A percentile compares a stretch with the other conserved stretches of the same genome.
These are phyloP conservation scores for Elongisporangium senticosum DNA, from an alignment of 352 stramenopile species.

Conservation along the genomic window DNA sequence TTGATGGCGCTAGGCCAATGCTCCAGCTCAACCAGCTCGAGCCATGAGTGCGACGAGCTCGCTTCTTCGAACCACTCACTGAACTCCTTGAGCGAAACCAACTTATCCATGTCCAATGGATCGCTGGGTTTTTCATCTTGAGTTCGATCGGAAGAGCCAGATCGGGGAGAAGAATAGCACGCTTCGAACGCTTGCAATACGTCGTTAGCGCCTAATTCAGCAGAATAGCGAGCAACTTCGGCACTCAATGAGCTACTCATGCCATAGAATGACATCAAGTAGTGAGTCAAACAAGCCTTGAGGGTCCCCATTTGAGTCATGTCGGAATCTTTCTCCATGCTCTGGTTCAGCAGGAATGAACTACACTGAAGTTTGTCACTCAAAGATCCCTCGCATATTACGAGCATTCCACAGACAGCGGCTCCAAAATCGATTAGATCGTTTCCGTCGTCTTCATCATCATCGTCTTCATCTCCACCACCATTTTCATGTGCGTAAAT, in stretches of 20 bases:
- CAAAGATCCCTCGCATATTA: conserved; percentile 61
- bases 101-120: conserved; percentile 26
- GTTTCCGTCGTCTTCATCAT: conserved; percentile 44
- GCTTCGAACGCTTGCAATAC: conserved; percentile 50
- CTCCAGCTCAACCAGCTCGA: conserved; percentile 70
- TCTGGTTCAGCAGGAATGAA: conserved; percentile 25
- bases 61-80: conserved; percentile 69
- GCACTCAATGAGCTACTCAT: conserved; percentile 74
- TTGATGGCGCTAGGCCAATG: conserved; percentile 78
- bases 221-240: conserved; percentile 66
- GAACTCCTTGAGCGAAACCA: conserved; percentile 61
- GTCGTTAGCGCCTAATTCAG: conserved; percentile 58
- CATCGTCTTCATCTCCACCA: conserved; percentile 19
- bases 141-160: background rate
- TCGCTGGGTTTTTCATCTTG: conserved; percentile 15
- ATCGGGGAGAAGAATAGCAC: background rate
- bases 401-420: conserved; percentile 58
- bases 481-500: conserved; percentile 13
- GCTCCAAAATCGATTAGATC: conserved; percentile 45
- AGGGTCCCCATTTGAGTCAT: conserved; percentile 54
- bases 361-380: conserved; percentile 51
- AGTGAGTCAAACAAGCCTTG: conserved; percentile 60
- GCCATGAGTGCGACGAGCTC: conserved; percentile 67
- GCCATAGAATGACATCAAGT: conserved; percentile 80
- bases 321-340: conserved; percentile 21